Evolutionary conservation across 176 grass and related monocot genomes (phyloP).

Genomic region (Cenchrus purpureus): DNA sequence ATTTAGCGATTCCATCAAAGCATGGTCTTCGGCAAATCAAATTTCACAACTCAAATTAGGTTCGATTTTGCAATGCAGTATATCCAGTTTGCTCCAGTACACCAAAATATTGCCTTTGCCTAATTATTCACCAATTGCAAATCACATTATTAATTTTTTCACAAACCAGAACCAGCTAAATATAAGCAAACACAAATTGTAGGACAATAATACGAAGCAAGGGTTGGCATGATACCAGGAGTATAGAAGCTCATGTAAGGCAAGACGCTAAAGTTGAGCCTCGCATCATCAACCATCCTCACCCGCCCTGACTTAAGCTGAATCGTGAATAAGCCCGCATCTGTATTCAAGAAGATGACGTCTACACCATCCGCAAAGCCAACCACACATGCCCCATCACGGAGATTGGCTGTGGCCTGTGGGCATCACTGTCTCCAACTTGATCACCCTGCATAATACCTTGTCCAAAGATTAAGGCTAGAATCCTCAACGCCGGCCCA

Average conservation of each 20-base stretch:
- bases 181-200: neutral
- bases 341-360: neutral
- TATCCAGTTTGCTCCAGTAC: neutral
- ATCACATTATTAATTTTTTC: neutral
- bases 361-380: neutral
- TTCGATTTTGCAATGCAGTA: neutral
- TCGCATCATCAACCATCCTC: neutral
- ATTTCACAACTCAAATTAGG: neutral
- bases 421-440: neutral
- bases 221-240: neutral
- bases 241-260: conserved; percentile 8
- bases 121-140: neutral
- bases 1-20: neutral
- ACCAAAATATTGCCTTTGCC: neutral
- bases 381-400: neutral
- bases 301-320: neutral
- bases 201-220: neutral
- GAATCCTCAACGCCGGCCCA: neutral
- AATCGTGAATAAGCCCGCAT: neutral
- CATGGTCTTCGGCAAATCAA: neutral
- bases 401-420: no score
- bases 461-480: neutral
- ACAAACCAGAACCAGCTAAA: neutral
- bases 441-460: neutral
- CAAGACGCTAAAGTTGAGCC: neutral